A percentile compares a stretch with the other conserved stretches of the same genome.
phyloP scores from a whole-genome alignment of 2,329 filamentous ascomycete genomes.

The Claviceps sorghi region DNA sequence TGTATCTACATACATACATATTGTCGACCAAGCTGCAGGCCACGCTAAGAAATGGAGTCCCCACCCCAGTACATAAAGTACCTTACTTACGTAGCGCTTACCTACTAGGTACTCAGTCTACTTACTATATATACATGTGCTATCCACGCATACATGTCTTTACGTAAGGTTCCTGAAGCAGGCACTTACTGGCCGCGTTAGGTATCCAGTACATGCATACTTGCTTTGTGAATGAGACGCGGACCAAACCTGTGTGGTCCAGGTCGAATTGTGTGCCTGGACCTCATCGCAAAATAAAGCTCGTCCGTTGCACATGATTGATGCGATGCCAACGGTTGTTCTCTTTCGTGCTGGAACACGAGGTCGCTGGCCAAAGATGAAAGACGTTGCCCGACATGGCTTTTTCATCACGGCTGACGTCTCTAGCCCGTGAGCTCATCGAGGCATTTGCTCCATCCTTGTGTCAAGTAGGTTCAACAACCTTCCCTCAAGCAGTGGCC shows the following conservation, averaged over 20 bases:
- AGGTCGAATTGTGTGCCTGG: background rate
- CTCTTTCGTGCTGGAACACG: background rate
- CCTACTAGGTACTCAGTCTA: too few relatives aligned
- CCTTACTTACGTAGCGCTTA: too few relatives aligned
- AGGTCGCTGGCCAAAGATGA: constrained; percentile 2
- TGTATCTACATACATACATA: too few relatives aligned
- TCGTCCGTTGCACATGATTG: background rate
- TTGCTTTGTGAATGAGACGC: too few relatives aligned
- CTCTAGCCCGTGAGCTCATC: constrained; percentile 58
- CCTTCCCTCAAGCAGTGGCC: constrained; percentile 5
- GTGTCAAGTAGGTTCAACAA: constrained; percentile 27
- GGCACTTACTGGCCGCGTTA: too few relatives aligned
- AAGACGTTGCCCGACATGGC: constrained; percentile 42
- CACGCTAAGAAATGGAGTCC: background rate
- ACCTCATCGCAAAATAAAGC: background rate
- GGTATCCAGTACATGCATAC: too few relatives aligned
- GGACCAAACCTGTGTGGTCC: too few relatives aligned
- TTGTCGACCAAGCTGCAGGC: background rate
- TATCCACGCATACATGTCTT: too few relatives aligned
- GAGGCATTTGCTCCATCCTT: constrained; percentile 43
- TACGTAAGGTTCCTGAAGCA: too few relatives aligned
- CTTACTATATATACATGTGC: too few relatives aligned
- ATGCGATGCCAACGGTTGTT: background rate
- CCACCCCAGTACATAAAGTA: too few relatives aligned
- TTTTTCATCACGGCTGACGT: constrained; percentile 48